Conservation (phyloP, 768 basidiomycete species). For the Panus rudis region DNA sequence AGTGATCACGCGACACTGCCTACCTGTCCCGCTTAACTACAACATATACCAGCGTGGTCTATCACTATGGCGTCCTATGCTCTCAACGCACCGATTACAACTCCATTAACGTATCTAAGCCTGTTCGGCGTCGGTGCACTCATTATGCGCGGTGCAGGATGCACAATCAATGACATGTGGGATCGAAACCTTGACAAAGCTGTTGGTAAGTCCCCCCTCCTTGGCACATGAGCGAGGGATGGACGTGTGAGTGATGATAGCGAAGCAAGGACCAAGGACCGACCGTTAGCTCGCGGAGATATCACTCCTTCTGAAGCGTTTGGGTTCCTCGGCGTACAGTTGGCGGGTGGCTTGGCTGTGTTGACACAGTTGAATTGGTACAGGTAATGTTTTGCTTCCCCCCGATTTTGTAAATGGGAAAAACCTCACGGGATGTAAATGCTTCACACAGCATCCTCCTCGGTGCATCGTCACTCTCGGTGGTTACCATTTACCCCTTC, state of each 20-base stretch:
- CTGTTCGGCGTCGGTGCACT: slow-evolving; percentile 88
- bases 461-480: slow-evolving; percentile 82
- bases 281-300: slow-evolving; percentile 83
- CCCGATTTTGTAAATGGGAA: neutral
- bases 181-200: slow-evolving; percentile 86
- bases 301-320: slow-evolving; percentile 70
- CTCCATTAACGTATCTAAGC: slow-evolving; percentile 67
- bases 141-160: slow-evolving; percentile 96
- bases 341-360: slow-evolving; percentile 77
- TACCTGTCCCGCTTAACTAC: neutral
- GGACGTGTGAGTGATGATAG: neutral
- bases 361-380: slow-evolving; percentile 92
- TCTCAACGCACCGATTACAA: slow-evolving; percentile 53
- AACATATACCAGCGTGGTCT: slow-evolving; percentile 74
- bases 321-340: slow-evolving; percentile 74
- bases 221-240: neutral
- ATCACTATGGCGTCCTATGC: slow-evolving; percentile 95
- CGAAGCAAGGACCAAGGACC: slow-evolving; percentile 75
- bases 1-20: slow-evolving; percentile 22
- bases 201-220: slow-evolving; percentile 55
- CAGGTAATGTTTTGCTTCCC: slow-evolving; percentile 48
- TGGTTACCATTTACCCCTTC: slow-evolving; percentile 87
- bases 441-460: slow-evolving; percentile 62
- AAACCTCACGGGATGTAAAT: neutral
- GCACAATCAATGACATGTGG: slow-evolving; percentile 99